phyloP scores from a whole-genome alignment of 306 rosid species.

The Pyrus pyrifolia region DNA sequence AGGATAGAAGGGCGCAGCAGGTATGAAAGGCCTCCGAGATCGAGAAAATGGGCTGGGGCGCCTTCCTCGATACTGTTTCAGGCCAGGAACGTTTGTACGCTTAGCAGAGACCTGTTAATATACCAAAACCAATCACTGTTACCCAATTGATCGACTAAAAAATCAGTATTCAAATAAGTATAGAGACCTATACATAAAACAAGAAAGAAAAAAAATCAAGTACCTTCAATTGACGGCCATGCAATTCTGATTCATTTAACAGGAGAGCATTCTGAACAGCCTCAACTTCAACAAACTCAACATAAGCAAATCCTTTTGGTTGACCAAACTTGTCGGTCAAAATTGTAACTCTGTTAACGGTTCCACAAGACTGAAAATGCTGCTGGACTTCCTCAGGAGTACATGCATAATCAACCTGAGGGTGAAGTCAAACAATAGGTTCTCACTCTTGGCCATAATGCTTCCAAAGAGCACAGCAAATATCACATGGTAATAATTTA shows the following conservation, averaged over 20 bases:
- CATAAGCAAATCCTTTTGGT: slow-evolving; percentile 98
- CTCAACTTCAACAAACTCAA: slow-evolving; percentile 92
- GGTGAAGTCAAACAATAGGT: not conserved
- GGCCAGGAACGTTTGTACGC: slow-evolving; percentile 88
- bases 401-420: slow-evolving; percentile 95
- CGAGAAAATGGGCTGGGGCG: slow-evolving; percentile 52
- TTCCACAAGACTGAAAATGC: slow-evolving; percentile 99
- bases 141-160: slow-evolving; percentile 16
- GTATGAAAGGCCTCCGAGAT: slow-evolving; percentile 76
- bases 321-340: slow-evolving; percentile 99
- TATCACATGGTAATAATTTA: not conserved
- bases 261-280: slow-evolving; percentile 92
- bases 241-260: slow-evolving; percentile 92
- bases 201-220: not conserved
- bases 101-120: slow-evolving; percentile 84
- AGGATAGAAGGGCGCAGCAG: slow-evolving; percentile 68
- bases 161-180: slow-evolving; percentile 9
- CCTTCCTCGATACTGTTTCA: slow-evolving; percentile 89
- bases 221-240: slow-evolving; percentile 98
- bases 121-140: slow-evolving; percentile 16
- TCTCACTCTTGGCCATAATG: not conserved
- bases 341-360: slow-evolving; percentile 96
- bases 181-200: not conserved
- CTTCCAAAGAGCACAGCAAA: not conserved
- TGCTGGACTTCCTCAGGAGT: slow-evolving; percentile 99